Evolutionary conservation across 257 asterid species (phyloP).

Genomic region (Voacanga thouarsii): DNA sequence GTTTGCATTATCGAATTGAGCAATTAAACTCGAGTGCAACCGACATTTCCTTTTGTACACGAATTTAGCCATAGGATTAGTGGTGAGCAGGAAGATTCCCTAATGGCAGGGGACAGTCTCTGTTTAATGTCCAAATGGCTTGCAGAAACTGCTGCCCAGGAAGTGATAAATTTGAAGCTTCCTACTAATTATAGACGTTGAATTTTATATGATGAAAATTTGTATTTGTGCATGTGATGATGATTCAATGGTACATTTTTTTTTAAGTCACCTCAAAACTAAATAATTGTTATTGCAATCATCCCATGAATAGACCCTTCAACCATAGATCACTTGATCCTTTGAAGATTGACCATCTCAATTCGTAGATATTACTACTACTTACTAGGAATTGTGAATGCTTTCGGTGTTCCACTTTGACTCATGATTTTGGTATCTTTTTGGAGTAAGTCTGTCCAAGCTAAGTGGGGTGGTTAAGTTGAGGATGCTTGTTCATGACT

Average conservation of each 20-base stretch:
- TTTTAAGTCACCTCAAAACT: constrained; percentile 4
- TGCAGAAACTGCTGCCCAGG: background rate
- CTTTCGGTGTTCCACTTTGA: constrained; percentile 19
- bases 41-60: too few relatives aligned
- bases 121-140: background rate
- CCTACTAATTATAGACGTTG: too few relatives aligned
- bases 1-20: background rate
- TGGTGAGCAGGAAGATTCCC: too few relatives aligned
- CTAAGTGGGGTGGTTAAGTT: background rate
- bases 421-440: constrained; percentile 8
- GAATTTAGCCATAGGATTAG: too few relatives aligned
- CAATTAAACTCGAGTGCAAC: background rate
- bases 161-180: too few relatives aligned
- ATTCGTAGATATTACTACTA: background rate
- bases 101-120: too few relatives aligned
- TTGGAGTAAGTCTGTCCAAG: background rate
- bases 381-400: constrained; percentile 2
- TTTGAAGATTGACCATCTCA: background rate
- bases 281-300: background rate
- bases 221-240: background rate
- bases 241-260: background rate
- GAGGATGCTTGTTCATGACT: background rate
- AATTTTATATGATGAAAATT: background rate
- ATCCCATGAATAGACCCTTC: constrained; percentile 2
- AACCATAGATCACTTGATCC: background rate